Evolutionary conservation across 2,329 filamentous ascomycete genomes (phyloP).

Genomic region (Epicoccum sorghinum): DNA sequence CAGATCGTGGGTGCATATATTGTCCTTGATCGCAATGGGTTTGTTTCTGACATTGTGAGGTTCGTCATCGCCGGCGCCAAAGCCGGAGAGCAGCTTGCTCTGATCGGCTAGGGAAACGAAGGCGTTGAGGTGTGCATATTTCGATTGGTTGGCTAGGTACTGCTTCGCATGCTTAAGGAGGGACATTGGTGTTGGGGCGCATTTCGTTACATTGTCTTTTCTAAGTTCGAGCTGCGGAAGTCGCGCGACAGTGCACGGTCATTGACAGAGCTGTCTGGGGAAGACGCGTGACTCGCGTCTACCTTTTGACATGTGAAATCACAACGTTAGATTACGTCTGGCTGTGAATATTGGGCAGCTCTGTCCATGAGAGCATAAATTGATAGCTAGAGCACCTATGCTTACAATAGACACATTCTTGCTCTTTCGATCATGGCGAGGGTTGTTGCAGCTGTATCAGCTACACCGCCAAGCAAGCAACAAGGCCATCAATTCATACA

Average conservation of each 20-base stretch:
- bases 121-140: conserved; percentile 46
- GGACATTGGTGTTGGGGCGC: conserved; percentile 44
- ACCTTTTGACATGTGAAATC: not conserved
- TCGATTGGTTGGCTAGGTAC: conserved; percentile 43
- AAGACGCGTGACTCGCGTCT: conserved; percentile 7
- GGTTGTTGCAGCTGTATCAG: too few relatives aligned
- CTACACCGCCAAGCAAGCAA: too few relatives aligned
- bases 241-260: conserved; percentile 12
- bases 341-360: too few relatives aligned
- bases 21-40: conserved; percentile 57
- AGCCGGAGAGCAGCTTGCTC: conserved; percentile 30
- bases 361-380: too few relatives aligned
- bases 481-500: too few relatives aligned
- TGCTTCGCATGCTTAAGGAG: conserved; percentile 44
- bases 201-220: conserved; percentile 25
- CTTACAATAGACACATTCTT: too few relatives aligned
- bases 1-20: conserved; percentile 54
- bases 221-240: conserved; percentile 9
- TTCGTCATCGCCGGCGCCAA: conserved; percentile 18
- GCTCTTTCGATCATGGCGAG: too few relatives aligned
- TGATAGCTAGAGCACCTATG: too few relatives aligned
- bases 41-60: conserved; percentile 32
- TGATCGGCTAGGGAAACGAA: conserved; percentile 40
- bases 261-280: not conserved
- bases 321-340: not conserved